Evolutionary conservation across 345 rosid genomes (phyloP), one percentile per base, ranked within the genome.

Genomic region (Nephelium lappaceum): DNA sequence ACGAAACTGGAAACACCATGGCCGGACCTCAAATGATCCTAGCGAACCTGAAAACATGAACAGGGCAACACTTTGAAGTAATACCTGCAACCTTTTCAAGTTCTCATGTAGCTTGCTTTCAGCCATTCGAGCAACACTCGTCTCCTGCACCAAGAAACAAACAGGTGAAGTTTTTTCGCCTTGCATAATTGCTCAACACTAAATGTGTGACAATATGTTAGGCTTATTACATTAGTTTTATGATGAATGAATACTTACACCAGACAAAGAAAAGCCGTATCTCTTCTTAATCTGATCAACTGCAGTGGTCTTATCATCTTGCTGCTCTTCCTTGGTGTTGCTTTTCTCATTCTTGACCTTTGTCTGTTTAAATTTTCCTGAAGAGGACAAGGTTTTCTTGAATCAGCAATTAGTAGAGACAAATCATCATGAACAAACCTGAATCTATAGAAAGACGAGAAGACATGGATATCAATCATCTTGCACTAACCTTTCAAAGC

Each of bases 201-300:
- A 60, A 60, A 60, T 60, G 16, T 18, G 64, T 60, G 64, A 21
- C 64, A 60, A 7, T 60, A 63, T 47, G 45, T 43, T 36, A 39
- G 27, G 77, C 18, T 9, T 55, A 41, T 49, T 25, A 12, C 19
- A 43, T 42, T 19, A 23, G 8, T 7, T n/a, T 27, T 16, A 81
- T 64, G 47, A 6, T 23, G 66, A 25, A 57, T 72, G 61, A 24
- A 42, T 78, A 83, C 93, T 88, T 85, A 93, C 98, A 51, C 86
- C 84, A 2, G 96, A 82, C 3, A 81, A 69, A 25, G 97, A 84
- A 81, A 92, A 92, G 5, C 97, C 98, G 6, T 95, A 95, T 86
- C 85, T 93, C 88, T 88, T 93, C 95, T 93, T 92, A 80, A 95
- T 92, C 83, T 91, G 94, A 72, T 93, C 94, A 5, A 95, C 91